Percentiles rank a stretch among this genome's conserved stretches.
Evolutionary conservation across 129 eudicot species (phyloP).

Genomic region (Pittosporum tobira): DNA sequence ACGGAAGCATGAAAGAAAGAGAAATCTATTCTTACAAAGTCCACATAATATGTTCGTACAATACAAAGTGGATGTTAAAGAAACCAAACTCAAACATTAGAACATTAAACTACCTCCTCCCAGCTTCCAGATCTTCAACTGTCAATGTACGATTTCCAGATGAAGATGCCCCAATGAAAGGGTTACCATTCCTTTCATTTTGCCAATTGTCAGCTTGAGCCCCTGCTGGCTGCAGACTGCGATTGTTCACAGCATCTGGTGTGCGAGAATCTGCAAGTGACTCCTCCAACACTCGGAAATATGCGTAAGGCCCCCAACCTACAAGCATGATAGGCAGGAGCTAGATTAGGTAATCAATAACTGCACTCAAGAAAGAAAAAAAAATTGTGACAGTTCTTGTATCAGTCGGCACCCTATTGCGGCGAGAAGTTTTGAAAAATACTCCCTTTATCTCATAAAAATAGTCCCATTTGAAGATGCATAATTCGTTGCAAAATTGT

Average conservation of each 20-base stretch:
- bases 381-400: neutral
- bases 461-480: no score
- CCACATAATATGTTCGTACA: no score
- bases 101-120: conserved; percentile 18
- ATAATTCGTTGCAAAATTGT: no score
- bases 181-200: conserved; percentile 14
- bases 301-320: conserved; percentile 86
- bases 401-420: neutral
- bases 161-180: conserved; percentile 5
- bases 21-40: no score
- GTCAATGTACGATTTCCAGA: conserved; percentile 13
- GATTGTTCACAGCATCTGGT: conserved; percentile 3
- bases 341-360: no score
- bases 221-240: conserved; percentile 9
- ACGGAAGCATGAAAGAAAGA: no score
- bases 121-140: conserved; percentile 50
- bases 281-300: conserved; percentile 44
- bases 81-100: conserved; percentile 6
- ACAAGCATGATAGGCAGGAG: neutral
- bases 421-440: neutral
- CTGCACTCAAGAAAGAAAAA: neutral
- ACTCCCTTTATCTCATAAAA: no score
- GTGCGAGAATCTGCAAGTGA: conserved; percentile 15
- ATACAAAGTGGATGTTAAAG: no score
- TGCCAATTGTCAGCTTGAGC: conserved; percentile 19